Evolutionary conservation across 768 basidiomycete species (phyloP).

Genomic region (Clathrus columnatus): DNA sequence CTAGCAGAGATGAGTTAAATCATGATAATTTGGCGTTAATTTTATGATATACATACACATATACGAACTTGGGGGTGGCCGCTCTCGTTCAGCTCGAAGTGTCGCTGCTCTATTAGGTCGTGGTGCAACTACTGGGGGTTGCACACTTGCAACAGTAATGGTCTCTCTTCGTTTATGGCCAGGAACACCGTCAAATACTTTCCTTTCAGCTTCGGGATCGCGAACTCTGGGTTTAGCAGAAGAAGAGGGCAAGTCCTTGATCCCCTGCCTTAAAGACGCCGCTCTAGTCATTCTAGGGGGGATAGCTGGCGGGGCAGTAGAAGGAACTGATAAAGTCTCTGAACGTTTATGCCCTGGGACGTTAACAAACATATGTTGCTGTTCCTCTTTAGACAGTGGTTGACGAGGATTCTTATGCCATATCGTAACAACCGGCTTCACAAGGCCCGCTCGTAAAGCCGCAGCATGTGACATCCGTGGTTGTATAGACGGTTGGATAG

Average conservation of each 20-base stretch:
- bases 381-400: conserved; percentile 52
- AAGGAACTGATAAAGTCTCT: conserved; percentile 60
- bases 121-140: conserved; percentile 17
- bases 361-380: conserved; percentile 58
- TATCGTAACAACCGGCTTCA: conserved; percentile 30
- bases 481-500: conserved; percentile 53
- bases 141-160: conserved; percentile 16
- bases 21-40: background rate
- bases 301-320: conserved; percentile 61
- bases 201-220: conserved; percentile 19
- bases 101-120: conserved; percentile 14
- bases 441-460: conserved; percentile 55
- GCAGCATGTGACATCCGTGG: conserved; percentile 74
- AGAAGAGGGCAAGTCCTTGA: background rate
- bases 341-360: conserved; percentile 77
- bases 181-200: conserved; percentile 24
- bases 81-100: conserved; percentile 30
- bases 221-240: conserved; percentile 11
- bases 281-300: conserved; percentile 72
- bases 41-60: conserved; percentile 61
- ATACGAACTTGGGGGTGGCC: conserved; percentile 45
- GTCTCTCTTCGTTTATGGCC: conserved; percentile 19
- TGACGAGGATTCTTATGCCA: conserved; percentile 36
- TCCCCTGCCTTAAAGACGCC: conserved; percentile 44
- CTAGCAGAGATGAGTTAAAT: conserved; percentile 25